Evolutionary conservation across 495 filamentous ascomycete genomes (phyloP).

Genomic region (Pseudevernia furfuracea): DNA sequence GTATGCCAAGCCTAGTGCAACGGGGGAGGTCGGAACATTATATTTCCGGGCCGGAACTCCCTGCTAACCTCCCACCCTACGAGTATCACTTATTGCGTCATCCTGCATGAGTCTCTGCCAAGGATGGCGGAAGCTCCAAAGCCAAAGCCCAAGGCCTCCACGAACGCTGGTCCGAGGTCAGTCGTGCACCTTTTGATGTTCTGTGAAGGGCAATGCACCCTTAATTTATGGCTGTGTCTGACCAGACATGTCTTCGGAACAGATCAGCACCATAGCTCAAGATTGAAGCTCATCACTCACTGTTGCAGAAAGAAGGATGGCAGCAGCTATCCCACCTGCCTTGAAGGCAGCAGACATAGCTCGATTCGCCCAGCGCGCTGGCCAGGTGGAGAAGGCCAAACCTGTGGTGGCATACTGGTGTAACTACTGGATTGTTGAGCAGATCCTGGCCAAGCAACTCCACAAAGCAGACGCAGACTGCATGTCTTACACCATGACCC

Average conservation of each 20-base stretch:
- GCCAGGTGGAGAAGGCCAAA: constrained; percentile 75
- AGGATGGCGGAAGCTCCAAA: too few species aligned
- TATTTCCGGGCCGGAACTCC: too few species aligned
- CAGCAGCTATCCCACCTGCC: constrained; percentile 61
- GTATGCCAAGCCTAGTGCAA: too few species aligned
- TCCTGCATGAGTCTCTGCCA: too few species aligned
- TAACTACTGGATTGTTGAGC: constrained; percentile 87
- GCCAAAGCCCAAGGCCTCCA: too few species aligned
- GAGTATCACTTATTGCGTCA: too few species aligned
- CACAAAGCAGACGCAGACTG: constrained; percentile 69
- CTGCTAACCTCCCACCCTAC: too few species aligned
- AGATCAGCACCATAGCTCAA: background rate
- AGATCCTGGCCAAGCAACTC: constrained; percentile 72
- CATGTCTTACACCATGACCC: constrained; percentile 63
- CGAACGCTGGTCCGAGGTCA: background rate
- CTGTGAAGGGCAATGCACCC: background rate
- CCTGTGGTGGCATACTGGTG: constrained; percentile 93
- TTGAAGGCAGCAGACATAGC: constrained; percentile 70
- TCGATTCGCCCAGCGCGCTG: constrained; percentile 70
- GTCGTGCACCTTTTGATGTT: background rate
- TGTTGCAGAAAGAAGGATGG: constrained; percentile 45
- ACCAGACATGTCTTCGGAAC: background rate
- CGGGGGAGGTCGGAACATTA: too few species aligned
- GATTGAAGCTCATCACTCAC: background rate
- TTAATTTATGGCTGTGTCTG: background rate